Evolutionary conservation across 2,329 filamentous ascomycete species (phyloP).

Genomic region (Bipolaris sorokiniana): DNA sequence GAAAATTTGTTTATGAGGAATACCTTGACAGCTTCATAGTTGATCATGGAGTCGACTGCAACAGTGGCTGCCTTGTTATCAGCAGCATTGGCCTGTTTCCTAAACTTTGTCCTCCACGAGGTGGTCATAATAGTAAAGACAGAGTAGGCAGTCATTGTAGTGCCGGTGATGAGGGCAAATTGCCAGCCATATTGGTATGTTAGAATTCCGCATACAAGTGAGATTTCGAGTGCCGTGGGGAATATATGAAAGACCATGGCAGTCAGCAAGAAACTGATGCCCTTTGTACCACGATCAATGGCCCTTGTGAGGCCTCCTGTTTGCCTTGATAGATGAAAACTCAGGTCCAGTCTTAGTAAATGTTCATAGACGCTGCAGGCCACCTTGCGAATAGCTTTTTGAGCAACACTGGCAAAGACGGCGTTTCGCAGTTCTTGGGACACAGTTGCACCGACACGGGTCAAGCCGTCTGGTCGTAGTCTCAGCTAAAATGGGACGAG

Average conservation of each 20-base stretch:
- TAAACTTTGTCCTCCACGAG: conserved; percentile 95
- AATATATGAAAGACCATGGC: conserved; percentile 99
- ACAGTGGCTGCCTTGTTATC: conserved; percentile 96
- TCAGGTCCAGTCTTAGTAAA: conserved; percentile 83
- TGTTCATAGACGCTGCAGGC: conserved; percentile 93
- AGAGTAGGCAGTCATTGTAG: conserved; percentile 92
- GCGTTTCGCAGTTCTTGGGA: conserved; percentile 96
- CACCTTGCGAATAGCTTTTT: conserved; percentile 92
- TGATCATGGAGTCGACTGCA: conserved; percentile 94
- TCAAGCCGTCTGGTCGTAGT: conserved; percentile 69
- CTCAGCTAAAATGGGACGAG: conserved; percentile 14
- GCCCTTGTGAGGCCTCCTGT: conserved; percentile 93
- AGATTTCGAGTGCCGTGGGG: conserved; percentile 90
- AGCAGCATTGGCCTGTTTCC: conserved; percentile 91
- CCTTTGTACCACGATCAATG: conserved; percentile 96
- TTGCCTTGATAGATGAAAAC: conserved; percentile 92
- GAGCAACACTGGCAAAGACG: conserved; percentile 93
- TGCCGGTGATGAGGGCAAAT: conserved; percentile 87
- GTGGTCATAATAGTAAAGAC: conserved; percentile 98
- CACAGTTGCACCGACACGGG: conserved; percentile 84
- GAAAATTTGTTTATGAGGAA: not conserved
- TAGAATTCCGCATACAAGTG: conserved; percentile 93
- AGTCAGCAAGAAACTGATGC: conserved; percentile 94
- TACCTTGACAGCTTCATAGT: conserved; percentile 94
- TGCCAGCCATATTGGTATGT: conserved; percentile 93